Conservation (phyloP, 192 early-diverging fungal genomes). For the Dissophora globulifera region DNA sequence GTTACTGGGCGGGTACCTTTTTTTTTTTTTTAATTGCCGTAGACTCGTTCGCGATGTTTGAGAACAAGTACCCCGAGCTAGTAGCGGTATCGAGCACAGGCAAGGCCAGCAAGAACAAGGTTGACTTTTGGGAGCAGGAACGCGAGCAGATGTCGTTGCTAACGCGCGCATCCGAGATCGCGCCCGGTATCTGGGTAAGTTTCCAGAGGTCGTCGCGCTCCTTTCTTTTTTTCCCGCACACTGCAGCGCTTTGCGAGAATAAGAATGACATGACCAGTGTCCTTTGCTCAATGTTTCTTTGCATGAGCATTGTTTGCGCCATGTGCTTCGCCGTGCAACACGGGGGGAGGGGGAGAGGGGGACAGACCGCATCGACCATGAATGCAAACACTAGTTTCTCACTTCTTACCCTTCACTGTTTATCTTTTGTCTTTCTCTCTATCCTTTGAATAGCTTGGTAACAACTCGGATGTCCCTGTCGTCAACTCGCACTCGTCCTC, state of each 20-base stretch:
- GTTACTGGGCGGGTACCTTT: too few species aligned
- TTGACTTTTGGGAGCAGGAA: conserved; percentile 63
- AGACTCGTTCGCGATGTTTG: conserved; percentile 58
- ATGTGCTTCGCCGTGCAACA: conserved; percentile 1
- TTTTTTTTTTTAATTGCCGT: too few species aligned
- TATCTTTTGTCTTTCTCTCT: neutral
- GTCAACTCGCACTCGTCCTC: conserved; percentile 8
- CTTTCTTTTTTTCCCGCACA: neutral
- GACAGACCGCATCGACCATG: conserved; percentile 13
- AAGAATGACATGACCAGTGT: too few species aligned
- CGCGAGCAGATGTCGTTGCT: conserved; percentile 62
- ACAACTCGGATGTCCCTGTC: conserved; percentile 37
- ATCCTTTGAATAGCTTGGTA: conserved; percentile 31
- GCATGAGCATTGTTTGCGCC: neutral
- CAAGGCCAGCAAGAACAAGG: conserved; percentile 42
- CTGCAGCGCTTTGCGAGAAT: too few species aligned
- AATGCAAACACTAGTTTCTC: neutral
- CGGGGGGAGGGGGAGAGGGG: neutral
- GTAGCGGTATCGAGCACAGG: conserved; percentile 49
- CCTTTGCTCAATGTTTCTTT: neutral
- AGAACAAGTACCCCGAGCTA: conserved; percentile 54
- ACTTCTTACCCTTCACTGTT: neutral
- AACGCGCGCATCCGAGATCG: conserved; percentile 58
- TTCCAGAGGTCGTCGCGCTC: neutral
- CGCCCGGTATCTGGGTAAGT: conserved; percentile 63